Percentiles rank a stretch among this genome's conserved stretches.
These are phyloP conservation scores for Fusarium sp. DNA, from an alignment of 2,329 filamentous ascomycete genomes.

Conservation along the genomic window DNA sequence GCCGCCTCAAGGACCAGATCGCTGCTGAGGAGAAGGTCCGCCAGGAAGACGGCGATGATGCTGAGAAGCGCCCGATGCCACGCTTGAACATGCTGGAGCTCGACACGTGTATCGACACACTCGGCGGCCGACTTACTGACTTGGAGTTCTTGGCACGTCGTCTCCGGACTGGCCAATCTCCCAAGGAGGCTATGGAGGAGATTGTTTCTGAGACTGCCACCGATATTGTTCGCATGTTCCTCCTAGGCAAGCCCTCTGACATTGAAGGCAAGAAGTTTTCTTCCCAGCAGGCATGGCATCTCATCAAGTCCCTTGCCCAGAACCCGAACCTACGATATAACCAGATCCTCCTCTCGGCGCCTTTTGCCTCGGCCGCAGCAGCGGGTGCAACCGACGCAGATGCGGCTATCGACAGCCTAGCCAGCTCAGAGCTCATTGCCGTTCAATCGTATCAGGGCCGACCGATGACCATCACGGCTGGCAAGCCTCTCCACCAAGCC, in stretches of 20 bases:
- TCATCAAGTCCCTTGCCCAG: constrained; percentile 83
- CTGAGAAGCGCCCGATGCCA: constrained; percentile 36
- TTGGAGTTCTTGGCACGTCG: constrained; percentile 93
- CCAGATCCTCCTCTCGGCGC: constrained; percentile 81
- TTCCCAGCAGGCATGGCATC: constrained; percentile 87
- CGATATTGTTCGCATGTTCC: constrained; percentile 93
- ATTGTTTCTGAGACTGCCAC: constrained; percentile 91
- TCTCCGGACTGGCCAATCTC: constrained; percentile 87
- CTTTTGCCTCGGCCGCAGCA: constrained; percentile 67
- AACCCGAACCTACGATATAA: constrained; percentile 82
- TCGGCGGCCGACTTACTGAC: constrained; percentile 94
- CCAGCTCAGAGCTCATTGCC: constrained; percentile 87
- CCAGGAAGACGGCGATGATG: constrained; percentile 40
- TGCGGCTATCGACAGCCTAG: constrained; percentile 80
- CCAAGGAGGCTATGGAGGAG: constrained; percentile 82
- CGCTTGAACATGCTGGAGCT: constrained; percentile 73
- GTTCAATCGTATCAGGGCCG: constrained; percentile 80
- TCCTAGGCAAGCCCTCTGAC: constrained; percentile 70
- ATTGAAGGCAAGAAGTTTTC: constrained; percentile 75
- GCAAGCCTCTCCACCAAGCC: constrained; percentile 86
- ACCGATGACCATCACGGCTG: constrained; percentile 81
- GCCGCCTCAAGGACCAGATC: constrained; percentile 72
- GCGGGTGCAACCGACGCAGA: constrained; percentile 71
- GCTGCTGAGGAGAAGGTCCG: constrained; percentile 43
- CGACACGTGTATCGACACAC: constrained; percentile 81